Percentiles rank a stretch among this genome's conserved stretches.
Conservation (phyloP, 164 flowering plant genomes). For the Pachysandra terminalis region DNA sequence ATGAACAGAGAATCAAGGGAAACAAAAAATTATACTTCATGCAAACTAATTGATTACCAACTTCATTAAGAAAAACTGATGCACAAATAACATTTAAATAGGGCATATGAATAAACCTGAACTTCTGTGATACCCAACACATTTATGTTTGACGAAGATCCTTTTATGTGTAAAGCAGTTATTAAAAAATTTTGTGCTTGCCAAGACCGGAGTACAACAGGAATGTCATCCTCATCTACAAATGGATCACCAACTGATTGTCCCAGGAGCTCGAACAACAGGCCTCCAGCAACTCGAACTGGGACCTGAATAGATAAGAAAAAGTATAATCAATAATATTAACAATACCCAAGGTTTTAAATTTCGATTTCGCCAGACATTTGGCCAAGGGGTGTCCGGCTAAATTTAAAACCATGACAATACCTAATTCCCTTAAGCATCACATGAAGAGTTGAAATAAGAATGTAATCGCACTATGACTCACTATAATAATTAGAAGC, state of each 20-base stretch:
- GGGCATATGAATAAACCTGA: conserved; percentile 49
- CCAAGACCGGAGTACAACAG: conserved; percentile 89
- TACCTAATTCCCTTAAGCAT: background rate
- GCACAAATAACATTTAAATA: background rate
- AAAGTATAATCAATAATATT: background rate
- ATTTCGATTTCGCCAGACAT: too few relatives aligned
- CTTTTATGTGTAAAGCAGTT: conserved; percentile 80
- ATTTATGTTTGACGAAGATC: conserved; percentile 55
- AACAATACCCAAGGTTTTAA: too few relatives aligned
- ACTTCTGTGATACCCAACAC: conserved; percentile 89
- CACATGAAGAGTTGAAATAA: background rate
- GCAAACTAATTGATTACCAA: background rate
- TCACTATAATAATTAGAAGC: background rate
- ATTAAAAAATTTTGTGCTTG: conserved; percentile 84
- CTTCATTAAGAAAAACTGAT: background rate
- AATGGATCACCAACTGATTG: conserved; percentile 92
- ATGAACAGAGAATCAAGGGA: conserved; percentile 5
- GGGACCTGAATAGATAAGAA: conserved; percentile 58
- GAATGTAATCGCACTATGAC: background rate
- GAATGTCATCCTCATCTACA: conserved; percentile 76
- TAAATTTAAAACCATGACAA: too few relatives aligned
- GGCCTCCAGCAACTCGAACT: conserved; percentile 89
- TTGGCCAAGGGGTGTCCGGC: too few relatives aligned
- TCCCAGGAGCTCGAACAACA: conserved; percentile 89
- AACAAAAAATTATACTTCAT: background rate